These are phyloP conservation scores for Penicillium verrucosum DNA, from an alignment of 2,329 filamentous ascomycete species.

Conservation along the genomic window DNA sequence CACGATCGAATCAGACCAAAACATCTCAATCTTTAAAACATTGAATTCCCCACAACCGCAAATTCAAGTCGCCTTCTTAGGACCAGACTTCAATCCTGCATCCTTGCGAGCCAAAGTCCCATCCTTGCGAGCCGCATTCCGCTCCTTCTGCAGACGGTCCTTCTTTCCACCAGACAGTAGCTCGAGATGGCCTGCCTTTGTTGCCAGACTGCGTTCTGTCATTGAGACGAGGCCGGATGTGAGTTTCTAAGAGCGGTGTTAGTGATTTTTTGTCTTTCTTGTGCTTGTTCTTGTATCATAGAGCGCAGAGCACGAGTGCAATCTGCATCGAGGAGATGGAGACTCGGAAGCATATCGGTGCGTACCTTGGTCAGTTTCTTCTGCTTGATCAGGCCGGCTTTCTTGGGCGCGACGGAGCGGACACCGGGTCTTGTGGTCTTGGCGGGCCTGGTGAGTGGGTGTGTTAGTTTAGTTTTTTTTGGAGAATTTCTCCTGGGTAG, in stretches of 20 bases:
- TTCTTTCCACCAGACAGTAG: constrained; percentile 65
- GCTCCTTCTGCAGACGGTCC: constrained; percentile 45
- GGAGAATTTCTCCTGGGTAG: neutral
- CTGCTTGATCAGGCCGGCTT: constrained; percentile 57
- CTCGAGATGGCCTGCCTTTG: constrained; percentile 68
- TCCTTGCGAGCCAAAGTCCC: constrained; percentile 21
- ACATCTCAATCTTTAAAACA: neutral
- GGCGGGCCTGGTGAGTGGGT: constrained; percentile 17
- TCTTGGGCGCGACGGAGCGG: constrained; percentile 65
- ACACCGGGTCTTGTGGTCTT: constrained; percentile 57
- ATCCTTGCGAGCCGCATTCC: constrained; percentile 33
- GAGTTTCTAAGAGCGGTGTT: constrained; percentile 49
- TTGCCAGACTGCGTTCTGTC: constrained; percentile 66
- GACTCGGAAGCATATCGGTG: neutral
- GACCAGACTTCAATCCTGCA: constrained; percentile 12
- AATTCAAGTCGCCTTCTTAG: constrained; percentile 1
- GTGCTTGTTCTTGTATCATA: neutral
- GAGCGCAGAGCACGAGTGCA: too few species aligned
- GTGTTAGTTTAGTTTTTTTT: neutral
- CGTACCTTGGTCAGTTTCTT: constrained; percentile 61
- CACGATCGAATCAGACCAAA: neutral
- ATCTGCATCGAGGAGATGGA: neutral
- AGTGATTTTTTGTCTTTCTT: neutral
- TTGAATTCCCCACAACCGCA: neutral
- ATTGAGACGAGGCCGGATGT: constrained; percentile 59